Conservation (phyloP, 768 basidiomycete species). For the Pseudohyphozyma bogoriensis region DNA sequence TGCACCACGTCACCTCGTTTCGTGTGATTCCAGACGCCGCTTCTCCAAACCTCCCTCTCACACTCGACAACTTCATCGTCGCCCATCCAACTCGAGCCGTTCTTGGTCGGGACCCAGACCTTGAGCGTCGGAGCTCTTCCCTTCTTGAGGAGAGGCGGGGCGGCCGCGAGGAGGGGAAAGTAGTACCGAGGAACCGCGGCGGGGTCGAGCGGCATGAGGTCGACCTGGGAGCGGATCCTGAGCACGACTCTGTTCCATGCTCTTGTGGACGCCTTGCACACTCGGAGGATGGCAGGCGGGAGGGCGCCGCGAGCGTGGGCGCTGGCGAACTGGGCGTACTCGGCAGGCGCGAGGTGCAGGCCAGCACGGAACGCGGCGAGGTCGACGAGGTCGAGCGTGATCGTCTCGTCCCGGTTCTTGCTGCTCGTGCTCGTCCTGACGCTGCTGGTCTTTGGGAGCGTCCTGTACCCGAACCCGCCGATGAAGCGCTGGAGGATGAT, state of each 20-base stretch:
- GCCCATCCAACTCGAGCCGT: constrained; percentile 26
- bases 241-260: constrained; percentile 28
- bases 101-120: constrained; percentile 29
- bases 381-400: constrained; percentile 25
- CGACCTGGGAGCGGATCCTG: constrained; percentile 21
- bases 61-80: constrained; percentile 31
- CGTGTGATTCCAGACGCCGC: constrained; percentile 20
- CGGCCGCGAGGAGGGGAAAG: neutral
- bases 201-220: neutral
- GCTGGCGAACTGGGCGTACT: constrained; percentile 17
- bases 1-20: constrained; percentile 27
- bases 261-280: constrained; percentile 25
- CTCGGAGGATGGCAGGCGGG: neutral
- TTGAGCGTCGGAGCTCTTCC: constrained; percentile 26
- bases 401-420: too few species aligned
- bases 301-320: constrained; percentile 2
- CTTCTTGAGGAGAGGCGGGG: constrained; percentile 16
- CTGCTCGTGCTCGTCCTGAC: neutral
- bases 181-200: neutral
- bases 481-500: constrained; percentile 27
- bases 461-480: constrained; percentile 19
- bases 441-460: neutral
- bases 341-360: constrained; percentile 1
- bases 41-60: constrained; percentile 28
- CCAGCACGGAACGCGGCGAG: constrained; percentile 24